A percentile compares a stretch with the other conserved stretches of the same genome.
These are phyloP conservation scores for Musa schizocarpa DNA, from an alignment of 176 grass and related monocot genomes.

Conservation along the genomic window DNA sequence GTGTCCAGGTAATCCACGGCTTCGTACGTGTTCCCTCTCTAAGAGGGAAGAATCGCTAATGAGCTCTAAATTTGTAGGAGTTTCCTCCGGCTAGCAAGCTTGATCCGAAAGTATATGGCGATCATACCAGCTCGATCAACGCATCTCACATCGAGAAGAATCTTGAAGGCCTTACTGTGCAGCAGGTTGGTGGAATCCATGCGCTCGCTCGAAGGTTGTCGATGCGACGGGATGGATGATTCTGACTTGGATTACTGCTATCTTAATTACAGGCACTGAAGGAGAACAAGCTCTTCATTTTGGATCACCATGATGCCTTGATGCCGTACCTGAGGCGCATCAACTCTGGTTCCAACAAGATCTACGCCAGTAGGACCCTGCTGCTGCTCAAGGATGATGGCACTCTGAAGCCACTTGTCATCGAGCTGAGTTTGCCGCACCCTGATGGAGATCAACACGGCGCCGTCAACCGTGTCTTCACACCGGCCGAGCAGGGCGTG, in stretches of 20 bases:
- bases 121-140: slow-evolving; percentile 75
- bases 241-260: neutral
- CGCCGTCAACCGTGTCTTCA: slow-evolving; percentile 46
- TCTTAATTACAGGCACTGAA: slow-evolving; percentile 41
- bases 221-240: neutral
- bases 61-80: slow-evolving; percentile 30
- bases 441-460: slow-evolving; percentile 33
- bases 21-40: neutral
- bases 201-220: neutral
- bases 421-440: slow-evolving; percentile 67
- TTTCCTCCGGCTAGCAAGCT: slow-evolving; percentile 78
- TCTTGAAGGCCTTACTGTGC: slow-evolving; percentile 50
- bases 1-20: slow-evolving; percentile 36
- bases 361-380: slow-evolving; percentile 66
- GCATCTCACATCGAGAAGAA: slow-evolving; percentile 50
- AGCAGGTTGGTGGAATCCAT: slow-evolving; percentile 31
- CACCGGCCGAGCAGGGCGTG: slow-evolving; percentile 35
- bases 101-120: slow-evolving; percentile 44
- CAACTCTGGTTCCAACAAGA: slow-evolving; percentile 53
- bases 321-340: slow-evolving; percentile 62
- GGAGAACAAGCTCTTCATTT: slow-evolving; percentile 60
- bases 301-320: slow-evolving; percentile 83
- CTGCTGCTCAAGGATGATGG: slow-evolving; percentile 59
- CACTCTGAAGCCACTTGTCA: slow-evolving; percentile 63
- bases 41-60: neutral